A percentile compares a stretch with the other conserved stretches of the same genome.
Conservation (phyloP, 2,329 filamentous ascomycete species). For the Pleoardoris graminearum region DNA sequence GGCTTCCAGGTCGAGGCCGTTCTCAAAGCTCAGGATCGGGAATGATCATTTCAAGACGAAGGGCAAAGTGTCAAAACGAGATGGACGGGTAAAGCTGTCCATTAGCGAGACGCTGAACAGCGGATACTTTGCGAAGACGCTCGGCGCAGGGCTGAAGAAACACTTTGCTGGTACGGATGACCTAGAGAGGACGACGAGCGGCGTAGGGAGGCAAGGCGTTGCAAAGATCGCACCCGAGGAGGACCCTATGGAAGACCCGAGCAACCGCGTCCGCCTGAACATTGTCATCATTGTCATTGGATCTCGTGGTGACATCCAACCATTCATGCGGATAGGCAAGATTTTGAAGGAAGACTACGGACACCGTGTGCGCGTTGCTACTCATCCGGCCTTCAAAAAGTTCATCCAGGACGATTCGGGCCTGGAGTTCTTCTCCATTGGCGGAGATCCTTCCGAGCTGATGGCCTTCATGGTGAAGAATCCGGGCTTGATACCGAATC, state of each 20-base stretch:
- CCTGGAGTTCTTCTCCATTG: constrained; percentile 79
- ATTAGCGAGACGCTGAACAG: constrained; percentile 70
- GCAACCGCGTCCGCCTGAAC: constrained; percentile 61
- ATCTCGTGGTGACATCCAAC: constrained; percentile 77
- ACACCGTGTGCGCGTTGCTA: constrained; percentile 76
- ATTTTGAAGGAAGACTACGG: constrained; percentile 71
- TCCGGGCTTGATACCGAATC: constrained; percentile 72
- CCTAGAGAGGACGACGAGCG: constrained; percentile 33
- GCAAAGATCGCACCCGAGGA: constrained; percentile 37
- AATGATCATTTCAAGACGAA: constrained; percentile 68
- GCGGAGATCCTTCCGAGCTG: constrained; percentile 76
- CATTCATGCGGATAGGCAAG: constrained; percentile 75
- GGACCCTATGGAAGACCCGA: constrained; percentile 40
- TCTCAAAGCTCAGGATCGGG: constrained; percentile 61
- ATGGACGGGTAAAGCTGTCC: constrained; percentile 72
- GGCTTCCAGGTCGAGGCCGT: constrained; percentile 35
- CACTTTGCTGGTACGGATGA: constrained; percentile 50
- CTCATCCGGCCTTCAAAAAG: constrained; percentile 75
- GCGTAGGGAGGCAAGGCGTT: constrained; percentile 10
- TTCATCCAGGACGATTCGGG: constrained; percentile 73
- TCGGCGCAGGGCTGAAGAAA: constrained; percentile 66
- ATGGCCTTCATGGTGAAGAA: constrained; percentile 93
- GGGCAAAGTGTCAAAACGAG: constrained; percentile 66
- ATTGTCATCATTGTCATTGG: constrained; percentile 86
- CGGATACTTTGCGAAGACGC: constrained; percentile 73